These are phyloP conservation scores for Calonectria fujianensis DNA, from an alignment of 2,329 filamentous ascomycete genomes.

Conservation along the genomic window DNA sequence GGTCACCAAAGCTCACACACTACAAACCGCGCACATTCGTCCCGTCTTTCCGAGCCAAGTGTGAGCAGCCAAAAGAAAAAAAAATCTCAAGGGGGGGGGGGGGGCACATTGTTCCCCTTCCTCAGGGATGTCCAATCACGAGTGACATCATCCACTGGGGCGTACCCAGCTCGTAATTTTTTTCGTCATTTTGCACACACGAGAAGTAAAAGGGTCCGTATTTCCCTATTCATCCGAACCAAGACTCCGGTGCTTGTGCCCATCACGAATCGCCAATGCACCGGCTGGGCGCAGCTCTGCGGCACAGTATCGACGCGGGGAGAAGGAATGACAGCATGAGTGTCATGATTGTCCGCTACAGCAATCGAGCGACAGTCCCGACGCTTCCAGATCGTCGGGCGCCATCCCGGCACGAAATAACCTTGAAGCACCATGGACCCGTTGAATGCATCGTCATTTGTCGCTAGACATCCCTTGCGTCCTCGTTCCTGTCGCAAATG, in stretches of 20 bases:
- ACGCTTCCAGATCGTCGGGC: conserved; percentile 11
- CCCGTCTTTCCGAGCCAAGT: conserved; percentile 3
- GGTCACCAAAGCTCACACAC: conserved; percentile 25
- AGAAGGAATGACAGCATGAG: conserved; percentile 23
- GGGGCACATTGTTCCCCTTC: neutral
- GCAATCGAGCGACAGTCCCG: neutral
- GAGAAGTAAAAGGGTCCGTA: neutral
- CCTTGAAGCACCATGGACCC: conserved; percentile 15
- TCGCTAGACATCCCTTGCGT: conserved; percentile 22
- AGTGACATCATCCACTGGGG: conserved; percentile 1
- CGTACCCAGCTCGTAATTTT: conserved; percentile 17
- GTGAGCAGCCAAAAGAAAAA: neutral
- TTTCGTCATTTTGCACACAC: conserved; percentile 18
- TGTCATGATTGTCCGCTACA: neutral
- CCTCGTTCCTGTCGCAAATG: conserved; percentile 28
- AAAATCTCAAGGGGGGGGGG: neutral
- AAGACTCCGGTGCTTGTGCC: neutral
- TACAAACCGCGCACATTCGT: conserved; percentile 19
- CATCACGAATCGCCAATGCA: neutral
- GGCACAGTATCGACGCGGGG: conserved; percentile 28
- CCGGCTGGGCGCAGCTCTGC: conserved; percentile 20
- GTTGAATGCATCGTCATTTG: conserved; percentile 18
- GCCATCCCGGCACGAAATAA: conserved; percentile 15
- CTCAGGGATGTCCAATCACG: conserved; percentile 7
- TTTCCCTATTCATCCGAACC: conserved; percentile 6